These are phyloP conservation scores for Mariannaea sp. DNA, from an alignment of 2,329 filamentous ascomycete genomes.

Conservation along the genomic window DNA sequence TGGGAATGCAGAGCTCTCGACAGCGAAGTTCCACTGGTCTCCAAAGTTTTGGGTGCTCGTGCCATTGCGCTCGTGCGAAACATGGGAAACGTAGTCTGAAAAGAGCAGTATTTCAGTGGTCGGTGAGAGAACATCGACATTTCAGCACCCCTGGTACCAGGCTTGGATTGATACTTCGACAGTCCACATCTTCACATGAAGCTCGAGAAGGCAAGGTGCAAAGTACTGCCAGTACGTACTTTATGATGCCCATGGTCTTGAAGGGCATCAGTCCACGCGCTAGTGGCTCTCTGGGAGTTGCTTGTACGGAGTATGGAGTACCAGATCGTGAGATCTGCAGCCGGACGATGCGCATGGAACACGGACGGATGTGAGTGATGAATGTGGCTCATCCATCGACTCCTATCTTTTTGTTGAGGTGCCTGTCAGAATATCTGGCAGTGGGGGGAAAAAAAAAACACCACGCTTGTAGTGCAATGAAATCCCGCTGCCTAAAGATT, in stretches of 20 bases:
- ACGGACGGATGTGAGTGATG: neutral
- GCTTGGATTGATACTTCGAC: neutral
- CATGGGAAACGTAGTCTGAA: neutral
- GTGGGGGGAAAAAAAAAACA: too few relatives aligned
- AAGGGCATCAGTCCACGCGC: neutral
- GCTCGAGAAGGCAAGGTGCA: neutral
- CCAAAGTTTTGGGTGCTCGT: neutral
- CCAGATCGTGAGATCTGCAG: slow-evolving; percentile 34
- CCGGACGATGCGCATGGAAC: slow-evolving; percentile 19
- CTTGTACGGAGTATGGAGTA: too few relatives aligned
- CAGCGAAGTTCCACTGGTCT: neutral
- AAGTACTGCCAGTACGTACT: neutral
- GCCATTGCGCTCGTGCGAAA: neutral
- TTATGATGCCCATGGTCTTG: neutral
- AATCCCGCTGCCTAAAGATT: slow-evolving; percentile 6
- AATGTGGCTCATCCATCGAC: neutral
- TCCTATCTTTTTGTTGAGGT: slow-evolving; percentile 2
- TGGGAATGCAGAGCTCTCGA: neutral
- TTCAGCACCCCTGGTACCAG: neutral
- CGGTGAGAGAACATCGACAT: neutral
- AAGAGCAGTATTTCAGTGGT: neutral
- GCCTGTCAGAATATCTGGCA: neutral
- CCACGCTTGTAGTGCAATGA: slow-evolving; percentile 18
- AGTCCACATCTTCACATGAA: neutral
- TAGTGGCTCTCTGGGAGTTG: slow-evolving; percentile 27